These are phyloP conservation scores for Fistulinella cinereoalba DNA, from an alignment of 1,284 basidiomycete species.

Conservation along the genomic window DNA sequence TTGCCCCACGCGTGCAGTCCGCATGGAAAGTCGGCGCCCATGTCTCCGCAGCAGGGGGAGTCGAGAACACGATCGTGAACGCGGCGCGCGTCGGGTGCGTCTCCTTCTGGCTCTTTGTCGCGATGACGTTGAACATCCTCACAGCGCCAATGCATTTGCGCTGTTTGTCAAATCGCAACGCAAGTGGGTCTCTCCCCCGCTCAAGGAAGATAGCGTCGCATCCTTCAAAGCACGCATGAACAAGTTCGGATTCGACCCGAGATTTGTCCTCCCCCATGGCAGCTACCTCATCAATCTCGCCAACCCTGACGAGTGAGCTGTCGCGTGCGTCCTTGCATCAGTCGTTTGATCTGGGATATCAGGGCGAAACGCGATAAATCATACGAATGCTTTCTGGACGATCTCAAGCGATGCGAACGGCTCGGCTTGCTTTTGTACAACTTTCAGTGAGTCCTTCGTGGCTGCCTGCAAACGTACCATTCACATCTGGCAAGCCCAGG, in stretches of 20 bases:
- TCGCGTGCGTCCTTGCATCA: neutral
- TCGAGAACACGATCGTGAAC: slow-evolving; percentile 71
- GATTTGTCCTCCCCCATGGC: slow-evolving; percentile 74
- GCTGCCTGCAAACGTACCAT: neutral
- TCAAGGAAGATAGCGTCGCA: slow-evolving; percentile 48
- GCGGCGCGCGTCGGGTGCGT: slow-evolving; percentile 68
- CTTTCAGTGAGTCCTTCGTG: slow-evolving; percentile 63
- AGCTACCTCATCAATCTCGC: slow-evolving; percentile 86
- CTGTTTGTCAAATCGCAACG: slow-evolving; percentile 84
- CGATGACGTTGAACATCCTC: neutral
- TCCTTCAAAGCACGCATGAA: slow-evolving; percentile 58
- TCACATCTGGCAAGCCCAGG: slow-evolving; percentile 58
- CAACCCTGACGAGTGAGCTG: slow-evolving; percentile 73
- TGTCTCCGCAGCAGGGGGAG: slow-evolving; percentile 76
- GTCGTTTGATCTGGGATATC: neutral
- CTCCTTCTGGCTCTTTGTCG: neutral
- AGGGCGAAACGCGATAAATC: slow-evolving; percentile 76
- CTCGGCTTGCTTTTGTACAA: slow-evolving; percentile 78
- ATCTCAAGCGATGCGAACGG: slow-evolving; percentile 76
- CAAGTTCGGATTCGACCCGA: slow-evolving; percentile 55
- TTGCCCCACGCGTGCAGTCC: slow-evolving; percentile 33
- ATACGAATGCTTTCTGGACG: slow-evolving; percentile 81
- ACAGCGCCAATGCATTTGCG: slow-evolving; percentile 78
- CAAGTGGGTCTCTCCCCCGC: slow-evolving; percentile 68
- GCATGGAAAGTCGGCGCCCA: slow-evolving; percentile 79